A percentile compares a stretch with the other conserved stretches of the same genome.
These are phyloP conservation scores for Penicillium sclerotiorum DNA, from an alignment of 2,329 filamentous ascomycete species.

Conservation along the genomic window DNA sequence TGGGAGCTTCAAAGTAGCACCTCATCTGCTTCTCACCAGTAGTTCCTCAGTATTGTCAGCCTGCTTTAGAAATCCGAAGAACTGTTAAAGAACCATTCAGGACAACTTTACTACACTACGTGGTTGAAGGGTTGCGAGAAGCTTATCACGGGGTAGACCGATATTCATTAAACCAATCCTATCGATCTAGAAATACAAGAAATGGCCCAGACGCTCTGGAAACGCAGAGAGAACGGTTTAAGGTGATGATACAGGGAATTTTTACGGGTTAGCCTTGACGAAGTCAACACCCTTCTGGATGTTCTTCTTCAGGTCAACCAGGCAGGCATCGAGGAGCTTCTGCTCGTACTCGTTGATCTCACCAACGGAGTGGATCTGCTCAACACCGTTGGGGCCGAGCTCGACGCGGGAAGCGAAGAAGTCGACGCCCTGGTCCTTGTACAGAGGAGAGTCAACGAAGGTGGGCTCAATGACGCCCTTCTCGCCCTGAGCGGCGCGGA, in stretches of 20 bases:
- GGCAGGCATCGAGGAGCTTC: constrained; percentile 82
- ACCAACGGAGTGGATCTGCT: constrained; percentile 89
- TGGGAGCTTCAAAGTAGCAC: too few species aligned
- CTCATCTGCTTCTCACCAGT: too few species aligned
- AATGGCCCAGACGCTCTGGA: neutral
- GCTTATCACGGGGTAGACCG: constrained; percentile 16
- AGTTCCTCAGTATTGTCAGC: too few species aligned
- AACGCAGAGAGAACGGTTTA: too few species aligned
- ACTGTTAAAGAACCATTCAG: too few species aligned
- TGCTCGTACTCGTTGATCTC: constrained; percentile 83
- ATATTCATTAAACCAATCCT: constrained; percentile 19
- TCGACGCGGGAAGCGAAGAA: constrained; percentile 97
- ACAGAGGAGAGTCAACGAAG: constrained; percentile 94
- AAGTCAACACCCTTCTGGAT: constrained; percentile 79
- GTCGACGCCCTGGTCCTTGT: constrained; percentile 96
- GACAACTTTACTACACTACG: too few species aligned
- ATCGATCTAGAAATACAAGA: constrained; percentile 33
- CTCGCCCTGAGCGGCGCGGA: constrained; percentile 90
- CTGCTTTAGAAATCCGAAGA: too few species aligned
- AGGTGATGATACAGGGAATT: constrained; percentile 25
- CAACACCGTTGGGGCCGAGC: constrained; percentile 93
- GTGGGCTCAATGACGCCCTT: constrained; percentile 95
- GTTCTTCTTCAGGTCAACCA: constrained; percentile 72
- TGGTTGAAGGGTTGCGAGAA: too few species aligned
- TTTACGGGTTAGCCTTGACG: constrained; percentile 60